phyloP scores from a whole-genome alignment of 768 basidiomycete species.

The Asterophora parasitica region DNA sequence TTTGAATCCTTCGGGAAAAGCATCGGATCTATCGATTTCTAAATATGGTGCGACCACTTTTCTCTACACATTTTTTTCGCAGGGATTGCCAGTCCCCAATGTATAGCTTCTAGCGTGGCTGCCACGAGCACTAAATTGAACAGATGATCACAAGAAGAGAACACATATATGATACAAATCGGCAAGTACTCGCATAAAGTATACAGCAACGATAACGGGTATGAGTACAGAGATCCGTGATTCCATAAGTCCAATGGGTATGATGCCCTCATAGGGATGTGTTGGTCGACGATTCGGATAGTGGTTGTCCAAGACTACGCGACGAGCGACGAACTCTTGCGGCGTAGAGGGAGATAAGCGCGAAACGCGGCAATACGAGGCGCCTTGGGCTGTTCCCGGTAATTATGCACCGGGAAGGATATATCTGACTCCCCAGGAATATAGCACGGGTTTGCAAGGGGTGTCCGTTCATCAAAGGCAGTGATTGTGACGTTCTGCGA shows the following conservation, averaged over 20 bases:
- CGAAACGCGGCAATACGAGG: constrained; percentile 22
- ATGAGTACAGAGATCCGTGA: not conserved
- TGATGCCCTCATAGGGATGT: not conserved
- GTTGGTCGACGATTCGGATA: not conserved
- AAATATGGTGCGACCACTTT: too few species aligned
- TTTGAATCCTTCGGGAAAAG: too few species aligned
- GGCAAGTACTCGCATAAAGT: too few species aligned
- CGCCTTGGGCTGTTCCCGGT: constrained; percentile 15
- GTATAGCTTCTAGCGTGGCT: too few species aligned
- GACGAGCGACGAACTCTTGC: constrained; percentile 6
- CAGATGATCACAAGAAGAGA: not conserved
- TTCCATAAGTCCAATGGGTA: not conserved
- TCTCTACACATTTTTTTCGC: too few species aligned
- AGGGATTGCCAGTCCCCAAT: too few species aligned
- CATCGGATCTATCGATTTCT: too few species aligned
- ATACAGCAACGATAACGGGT: not conserved
- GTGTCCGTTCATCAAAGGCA: constrained; percentile 11
- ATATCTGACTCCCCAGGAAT: constrained; percentile 24
- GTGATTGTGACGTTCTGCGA: constrained; percentile 5
- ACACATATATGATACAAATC: not conserved
- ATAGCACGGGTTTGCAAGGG: constrained; percentile 20
- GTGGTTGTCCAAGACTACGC: not conserved
- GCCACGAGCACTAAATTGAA: too few species aligned
- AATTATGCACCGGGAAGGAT: constrained; percentile 22
- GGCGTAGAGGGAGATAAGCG: constrained; percentile 20